phyloP scores from a whole-genome alignment of 108 stramenopile species.

The Skeletonema costatum region DNA sequence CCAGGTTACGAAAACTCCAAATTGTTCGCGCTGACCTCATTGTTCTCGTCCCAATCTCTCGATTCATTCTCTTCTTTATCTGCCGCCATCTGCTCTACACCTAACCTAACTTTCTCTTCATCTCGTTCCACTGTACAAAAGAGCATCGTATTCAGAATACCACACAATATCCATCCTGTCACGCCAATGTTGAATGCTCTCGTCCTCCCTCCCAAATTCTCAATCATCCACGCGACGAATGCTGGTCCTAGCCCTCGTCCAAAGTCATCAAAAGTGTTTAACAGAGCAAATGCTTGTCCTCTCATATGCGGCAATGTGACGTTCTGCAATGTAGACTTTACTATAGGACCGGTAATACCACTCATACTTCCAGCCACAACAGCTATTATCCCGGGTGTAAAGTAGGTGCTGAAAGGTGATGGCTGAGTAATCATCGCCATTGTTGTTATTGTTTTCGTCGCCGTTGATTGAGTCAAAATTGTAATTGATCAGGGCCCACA shows the following conservation, averaged over 20 bases:
- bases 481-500: conserved; percentile 72
- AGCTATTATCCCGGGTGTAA: conserved; percentile 34
- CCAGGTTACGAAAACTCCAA: neutral
- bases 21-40: neutral
- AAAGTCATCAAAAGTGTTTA: conserved; percentile 84
- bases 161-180: conserved; percentile 77
- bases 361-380: conserved; percentile 58
- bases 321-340: conserved; percentile 83
- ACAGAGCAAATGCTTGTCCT: conserved; percentile 81
- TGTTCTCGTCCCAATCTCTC: neutral
- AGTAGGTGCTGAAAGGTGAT: neutral
- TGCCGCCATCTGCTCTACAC: conserved; percentile 8
- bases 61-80: neutral
- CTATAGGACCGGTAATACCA: conserved; percentile 76
- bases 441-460: neutral
- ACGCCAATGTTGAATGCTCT: conserved; percentile 78
- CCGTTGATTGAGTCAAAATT: conserved; percentile 10
- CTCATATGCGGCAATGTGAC: conserved; percentile 75
- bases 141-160: conserved; percentile 66
- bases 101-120: conserved; percentile 48
- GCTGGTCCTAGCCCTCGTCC: conserved; percentile 88
- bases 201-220: conserved; percentile 54
- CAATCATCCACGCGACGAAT: conserved; percentile 74
- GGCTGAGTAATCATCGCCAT: conserved; percentile 17
- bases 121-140: conserved; percentile 70